A percentile compares a stretch with the other conserved stretches of the same genome.
These are phyloP conservation scores for Lasiodiplodia sp. DNA, from an alignment of 2,329 filamentous ascomycete genomes.

Conservation along the genomic window DNA sequence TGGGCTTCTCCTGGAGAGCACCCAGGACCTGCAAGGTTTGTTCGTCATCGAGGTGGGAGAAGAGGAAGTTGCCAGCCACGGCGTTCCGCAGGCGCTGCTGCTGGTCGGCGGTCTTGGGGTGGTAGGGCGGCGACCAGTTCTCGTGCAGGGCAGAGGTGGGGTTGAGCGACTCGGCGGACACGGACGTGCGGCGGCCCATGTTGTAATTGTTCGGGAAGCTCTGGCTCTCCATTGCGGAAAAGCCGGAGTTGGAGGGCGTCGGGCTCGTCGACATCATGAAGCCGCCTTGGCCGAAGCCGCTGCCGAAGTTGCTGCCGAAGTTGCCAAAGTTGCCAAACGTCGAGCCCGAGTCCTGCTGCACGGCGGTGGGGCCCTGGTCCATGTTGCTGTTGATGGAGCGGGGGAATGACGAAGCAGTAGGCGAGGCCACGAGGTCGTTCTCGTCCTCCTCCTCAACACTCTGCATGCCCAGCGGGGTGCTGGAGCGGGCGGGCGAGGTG, in stretches of 20 bases:
- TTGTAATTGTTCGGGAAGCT: conserved; percentile 93
- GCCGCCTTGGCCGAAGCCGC: conserved; percentile 40
- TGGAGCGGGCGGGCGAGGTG: conserved; percentile 49
- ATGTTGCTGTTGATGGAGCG: conserved; percentile 51
- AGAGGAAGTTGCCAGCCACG: conserved; percentile 90
- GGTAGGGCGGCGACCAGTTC: conserved; percentile 87
- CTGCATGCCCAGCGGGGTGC: conserved; percentile 59
- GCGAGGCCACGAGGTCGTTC: conserved; percentile 76
- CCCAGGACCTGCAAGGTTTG: conserved; percentile 86
- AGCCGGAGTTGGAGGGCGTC: conserved; percentile 52
- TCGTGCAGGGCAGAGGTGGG: conserved; percentile 83
- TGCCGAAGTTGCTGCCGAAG: conserved; percentile 35
- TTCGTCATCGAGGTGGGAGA: conserved; percentile 93
- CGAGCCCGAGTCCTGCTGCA: conserved; percentile 49
- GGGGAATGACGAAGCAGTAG: conserved; percentile 63
- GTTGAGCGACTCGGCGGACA: conserved; percentile 95
- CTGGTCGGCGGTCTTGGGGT: conserved; percentile 84
- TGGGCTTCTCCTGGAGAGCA: conserved; percentile 91
- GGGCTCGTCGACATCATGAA: conserved; percentile 38
- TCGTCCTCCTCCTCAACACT: conserved; percentile 84
- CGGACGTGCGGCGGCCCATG: conserved; percentile 89
- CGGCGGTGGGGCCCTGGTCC: conserved; percentile 44
- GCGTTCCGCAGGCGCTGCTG: conserved; percentile 78
- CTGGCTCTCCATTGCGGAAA: conserved; percentile 63
- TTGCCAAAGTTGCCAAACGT: conserved; percentile 46